Base-by-base conservation (phyloP, 768 basidiomycete species). In the Lactarius akahatsu region DNA sequence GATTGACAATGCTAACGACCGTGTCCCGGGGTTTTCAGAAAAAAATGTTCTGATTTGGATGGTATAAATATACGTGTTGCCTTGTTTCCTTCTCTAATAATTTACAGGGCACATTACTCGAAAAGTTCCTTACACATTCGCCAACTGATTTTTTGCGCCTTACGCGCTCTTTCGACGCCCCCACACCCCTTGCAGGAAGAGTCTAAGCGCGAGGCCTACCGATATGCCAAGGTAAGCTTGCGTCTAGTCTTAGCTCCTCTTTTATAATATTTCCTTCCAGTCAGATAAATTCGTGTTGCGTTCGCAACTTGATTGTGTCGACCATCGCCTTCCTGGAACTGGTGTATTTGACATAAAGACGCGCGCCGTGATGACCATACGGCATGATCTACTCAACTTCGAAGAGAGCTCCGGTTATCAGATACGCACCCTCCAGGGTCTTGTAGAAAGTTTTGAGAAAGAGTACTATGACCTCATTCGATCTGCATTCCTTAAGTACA, bases 321-420 rank as follows among this genome's bases (percentile, higher is more conserved):
- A 98, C 72, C 71, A 77, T 15, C 83, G 91, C 52, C 78, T 98
- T 36, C 96, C 96, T 4, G 95, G 94, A 1, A 89, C 88, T 0
- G 94, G 94, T 34, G 87, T 96, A 1, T 99, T 99, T 71, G 96
- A 99, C 74, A 87, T 98, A 77, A 99, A 99, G 77, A 98, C 96
- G 0, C 85, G 96, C 57, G 95, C 94, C 0, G 90, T 88, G 38
- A 76, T 93, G 30, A 86, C 92, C 0, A 87, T 98, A 56, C 87
- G 96, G 2, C 79, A 91, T 74, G 96, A 98, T 74, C 77, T 90
- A 13, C 79, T 94, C 62, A 98, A 98, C 75, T 91, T 85, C 70
- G 83, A 93, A 87, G 89, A 91, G 75, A 90, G 90, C 70, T 85
- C 89, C 28, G 91, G 88, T 0, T 96, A 94, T 75, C 77, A 87